Evolutionary conservation across 2,329 filamentous ascomycete species (phyloP), one percentile per base, ranked within the genome.

Genomic region (Mariannaea sp.): DNA sequence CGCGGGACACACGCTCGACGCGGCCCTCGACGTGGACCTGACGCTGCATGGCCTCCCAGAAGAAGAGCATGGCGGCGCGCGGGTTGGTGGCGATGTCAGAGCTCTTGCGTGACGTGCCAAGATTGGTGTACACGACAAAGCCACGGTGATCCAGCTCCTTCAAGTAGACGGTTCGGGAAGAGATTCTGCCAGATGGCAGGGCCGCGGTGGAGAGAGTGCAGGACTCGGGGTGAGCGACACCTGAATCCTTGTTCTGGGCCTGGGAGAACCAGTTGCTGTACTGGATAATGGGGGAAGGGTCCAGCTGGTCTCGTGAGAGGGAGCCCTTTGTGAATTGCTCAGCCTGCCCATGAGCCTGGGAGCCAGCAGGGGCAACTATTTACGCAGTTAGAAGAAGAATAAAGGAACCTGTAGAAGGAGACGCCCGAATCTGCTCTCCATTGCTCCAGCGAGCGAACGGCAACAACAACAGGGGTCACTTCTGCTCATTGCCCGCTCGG

Each of bases 61-160:
- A 92, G 71, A 99, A 99, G 5, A 90, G 91, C 65, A 99, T 77
- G 41, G 86, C 85, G 0, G 90, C 93, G 75, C 88, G 87, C 22
- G 83, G 82, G 72, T 97, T 99, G 4, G 74, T 79, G 17, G 76
- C 79, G 6, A 94, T 75, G 70, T 96, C 90, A 43, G 74, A 68
- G 1, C 86, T 83, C 76, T 87, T 84, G 65, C 80, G 76, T 54
- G 85, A 90, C 0, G 89, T 94, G 55, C 85, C 92, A 77, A 92
- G 93, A 73, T 99, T 99, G 68, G 85, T 89, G 79, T 97, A 99
- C 42, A 99, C 80, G 36, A 97, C 91, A 74, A 95, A 99, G 13
- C 92, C 92, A 16, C 73, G 65, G 48, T 78, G 73, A 72, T 97
- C 92, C 19, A 97, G 84, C 77, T 97, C 94, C 75, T 99, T 99